Evolutionary conservation across 768 basidiomycete species (phyloP).

Genomic region (Udeniomyces megalosporus): DNA sequence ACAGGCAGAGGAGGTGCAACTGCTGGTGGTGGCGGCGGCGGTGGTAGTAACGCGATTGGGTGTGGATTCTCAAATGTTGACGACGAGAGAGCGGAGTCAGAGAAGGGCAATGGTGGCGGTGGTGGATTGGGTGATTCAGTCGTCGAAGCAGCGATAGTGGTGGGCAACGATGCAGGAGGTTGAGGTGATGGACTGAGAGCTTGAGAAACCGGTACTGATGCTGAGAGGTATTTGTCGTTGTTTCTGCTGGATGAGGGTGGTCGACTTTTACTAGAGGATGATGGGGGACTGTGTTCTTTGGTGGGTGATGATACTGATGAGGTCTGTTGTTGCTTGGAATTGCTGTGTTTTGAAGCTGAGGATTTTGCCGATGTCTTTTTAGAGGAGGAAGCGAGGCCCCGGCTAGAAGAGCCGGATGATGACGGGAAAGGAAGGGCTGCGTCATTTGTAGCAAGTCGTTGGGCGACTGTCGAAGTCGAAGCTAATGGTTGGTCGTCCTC

Average conservation of each 20-base stretch:
- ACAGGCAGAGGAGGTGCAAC: neutral
- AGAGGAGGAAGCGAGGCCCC: neutral
- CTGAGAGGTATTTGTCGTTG: no score
- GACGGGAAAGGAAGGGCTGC: no score
- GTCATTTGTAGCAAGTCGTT: neutral
- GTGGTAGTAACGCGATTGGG: neutral
- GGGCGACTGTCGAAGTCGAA: neutral
- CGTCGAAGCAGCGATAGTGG: neutral
- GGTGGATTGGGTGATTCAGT: neutral
- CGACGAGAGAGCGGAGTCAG: neutral
- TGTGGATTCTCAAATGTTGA: neutral
- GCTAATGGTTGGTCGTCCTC: slow-evolving; percentile 33
- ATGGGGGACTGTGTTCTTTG: no score
- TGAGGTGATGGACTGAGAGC: neutral
- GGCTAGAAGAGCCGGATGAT: neutral
- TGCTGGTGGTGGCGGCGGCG: neutral
- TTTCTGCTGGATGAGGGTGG: no score
- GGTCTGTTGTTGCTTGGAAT: no score
- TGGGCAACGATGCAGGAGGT: neutral
- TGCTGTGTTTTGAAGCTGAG: no score
- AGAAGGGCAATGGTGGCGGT: neutral
- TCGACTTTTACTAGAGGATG: no score
- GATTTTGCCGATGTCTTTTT: neutral
- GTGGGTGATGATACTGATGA: no score
- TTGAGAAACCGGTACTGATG: no score